phyloP scores from a whole-genome alignment of 495 filamentous ascomycete species.

The Neohortaea acidophila region DNA sequence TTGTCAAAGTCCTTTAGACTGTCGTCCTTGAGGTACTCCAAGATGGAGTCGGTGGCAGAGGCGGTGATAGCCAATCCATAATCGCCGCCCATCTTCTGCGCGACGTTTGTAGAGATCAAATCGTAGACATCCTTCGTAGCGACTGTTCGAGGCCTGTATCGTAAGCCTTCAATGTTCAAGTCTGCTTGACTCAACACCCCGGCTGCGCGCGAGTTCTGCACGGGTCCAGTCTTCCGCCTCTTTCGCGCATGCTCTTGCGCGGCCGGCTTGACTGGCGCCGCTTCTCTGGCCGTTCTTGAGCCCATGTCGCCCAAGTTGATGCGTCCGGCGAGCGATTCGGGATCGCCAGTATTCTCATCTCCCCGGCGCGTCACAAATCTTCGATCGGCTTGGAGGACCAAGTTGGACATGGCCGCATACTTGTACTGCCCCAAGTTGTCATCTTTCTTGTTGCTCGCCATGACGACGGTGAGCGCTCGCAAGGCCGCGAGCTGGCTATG shows the following conservation, averaged over 20 bases:
- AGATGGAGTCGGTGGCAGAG: slow-evolving; percentile 85
- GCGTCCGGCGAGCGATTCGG: slow-evolving; percentile 88
- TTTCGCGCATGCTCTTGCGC: slow-evolving; percentile 61
- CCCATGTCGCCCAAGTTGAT: slow-evolving; percentile 94
- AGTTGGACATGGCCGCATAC: slow-evolving; percentile 99
- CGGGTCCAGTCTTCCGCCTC: slow-evolving; percentile 58
- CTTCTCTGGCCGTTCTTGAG: slow-evolving; percentile 58
- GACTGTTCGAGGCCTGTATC: slow-evolving; percentile 78
- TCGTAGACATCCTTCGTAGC: slow-evolving; percentile 93
- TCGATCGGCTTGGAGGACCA: slow-evolving; percentile 98
- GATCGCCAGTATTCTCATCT: slow-evolving; percentile 93
- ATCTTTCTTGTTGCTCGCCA: slow-evolving; percentile 17
- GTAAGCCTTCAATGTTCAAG: slow-evolving; percentile 67
- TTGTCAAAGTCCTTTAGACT: slow-evolving; percentile 95
- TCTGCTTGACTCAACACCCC: slow-evolving; percentile 77
- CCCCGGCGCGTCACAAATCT: slow-evolving; percentile 82
- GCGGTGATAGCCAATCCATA: slow-evolving; percentile 68
- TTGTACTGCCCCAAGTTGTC: slow-evolving; percentile 93
- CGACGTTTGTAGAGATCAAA: slow-evolving; percentile 81
- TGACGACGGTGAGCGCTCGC: slow-evolving; percentile 6
- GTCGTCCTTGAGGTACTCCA: slow-evolving; percentile 89
- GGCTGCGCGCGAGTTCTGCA: slow-evolving; percentile 50
- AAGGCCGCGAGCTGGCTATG: slow-evolving; percentile 3
- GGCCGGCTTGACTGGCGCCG: slow-evolving; percentile 44
- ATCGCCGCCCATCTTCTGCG: slow-evolving; percentile 79